Conservation (phyloP, 108 stramenopile genomes). For the Hondaea fermentalgiana region DNA sequence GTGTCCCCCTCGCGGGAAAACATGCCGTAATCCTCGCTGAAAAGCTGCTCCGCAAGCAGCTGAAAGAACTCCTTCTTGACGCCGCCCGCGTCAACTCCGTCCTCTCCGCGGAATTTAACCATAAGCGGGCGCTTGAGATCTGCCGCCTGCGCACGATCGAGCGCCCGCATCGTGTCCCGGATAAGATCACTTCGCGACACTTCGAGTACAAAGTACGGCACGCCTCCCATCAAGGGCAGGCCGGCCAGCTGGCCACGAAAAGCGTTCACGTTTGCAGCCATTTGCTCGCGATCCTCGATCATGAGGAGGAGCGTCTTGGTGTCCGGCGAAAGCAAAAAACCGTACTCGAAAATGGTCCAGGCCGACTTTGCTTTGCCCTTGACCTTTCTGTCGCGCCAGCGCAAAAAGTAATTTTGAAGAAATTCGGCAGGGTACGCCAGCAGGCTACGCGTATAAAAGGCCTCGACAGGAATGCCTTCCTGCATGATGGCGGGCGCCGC, state of each 20-base stretch:
- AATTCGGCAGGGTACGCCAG: not conserved
- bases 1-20: conserved; percentile 26
- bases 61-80: conserved; percentile 76
- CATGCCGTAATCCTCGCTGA: conserved; percentile 36
- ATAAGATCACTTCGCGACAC: conserved; percentile 32
- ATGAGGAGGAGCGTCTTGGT: not conserved
- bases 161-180: conserved; percentile 28
- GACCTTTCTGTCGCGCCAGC: not conserved
- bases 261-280: not conserved
- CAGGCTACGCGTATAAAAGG: not conserved
- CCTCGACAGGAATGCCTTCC: not conserved
- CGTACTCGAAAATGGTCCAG: conserved; percentile 8
- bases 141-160: not conserved
- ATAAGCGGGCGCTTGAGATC: conserved; percentile 59
- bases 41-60: not conserved
- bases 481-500: not conserved
- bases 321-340: not conserved
- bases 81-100: conserved; percentile 87
- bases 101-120: conserved; percentile 76
- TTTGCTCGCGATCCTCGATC: conserved; percentile 1
- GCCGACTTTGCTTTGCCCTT: not conserved
- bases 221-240: not conserved
- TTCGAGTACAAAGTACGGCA: conserved; percentile 31
- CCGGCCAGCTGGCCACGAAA: not conserved
- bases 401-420: not conserved